Base-by-base conservation (phyloP, 208 protist species). In the Trypanosoma avium region DNA sequence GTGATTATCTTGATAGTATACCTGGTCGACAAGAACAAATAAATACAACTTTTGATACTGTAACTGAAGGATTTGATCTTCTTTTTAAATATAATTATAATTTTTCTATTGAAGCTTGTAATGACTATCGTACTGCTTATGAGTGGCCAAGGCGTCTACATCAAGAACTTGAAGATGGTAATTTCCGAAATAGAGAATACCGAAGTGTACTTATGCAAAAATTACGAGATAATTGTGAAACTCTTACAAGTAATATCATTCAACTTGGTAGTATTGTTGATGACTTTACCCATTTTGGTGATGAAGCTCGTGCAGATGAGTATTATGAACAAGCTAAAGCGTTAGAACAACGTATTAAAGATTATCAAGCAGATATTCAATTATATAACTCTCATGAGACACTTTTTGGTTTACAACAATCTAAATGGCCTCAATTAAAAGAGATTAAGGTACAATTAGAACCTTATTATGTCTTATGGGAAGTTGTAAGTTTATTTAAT, bases 171-270 rank as follows among this genome's bases (percentile, higher is more conserved):
- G 88, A 97, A 76, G 88, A 95, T 65, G 74, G 80, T 33, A 91
- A 92, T 65, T 97, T 96, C 75, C 84, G 86, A 30, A 89, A 81
- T 69, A 96, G 93, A 75, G 93, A 97, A 77, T 89, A 91, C 76
- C 89, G 93, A 65, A 88, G 75, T 36, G 67, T 90, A 29, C 96
- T 97, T 50, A 94, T 94, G 68, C 84, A 93, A 64, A 67, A 91
- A 47, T 78, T 97, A 54, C 90, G 90, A 40, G 91, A 97, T 26
- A 87, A 85, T 70, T 89, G 82, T 62, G 90, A 96, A 48, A 67
- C 84, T 49, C 84, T 96, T 54, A 86, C 90, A 13, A 81, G 80
- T 48, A 67, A 90, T 48, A 88, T 97, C 59, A 82, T 88, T 58
- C 73, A 91, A 63, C 82, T 97, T 12, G 81, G 80, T 35, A 81